phyloP scores from a whole-genome alignment of 78 protist species.

The Blattamonas nauphoetae region DNA sequence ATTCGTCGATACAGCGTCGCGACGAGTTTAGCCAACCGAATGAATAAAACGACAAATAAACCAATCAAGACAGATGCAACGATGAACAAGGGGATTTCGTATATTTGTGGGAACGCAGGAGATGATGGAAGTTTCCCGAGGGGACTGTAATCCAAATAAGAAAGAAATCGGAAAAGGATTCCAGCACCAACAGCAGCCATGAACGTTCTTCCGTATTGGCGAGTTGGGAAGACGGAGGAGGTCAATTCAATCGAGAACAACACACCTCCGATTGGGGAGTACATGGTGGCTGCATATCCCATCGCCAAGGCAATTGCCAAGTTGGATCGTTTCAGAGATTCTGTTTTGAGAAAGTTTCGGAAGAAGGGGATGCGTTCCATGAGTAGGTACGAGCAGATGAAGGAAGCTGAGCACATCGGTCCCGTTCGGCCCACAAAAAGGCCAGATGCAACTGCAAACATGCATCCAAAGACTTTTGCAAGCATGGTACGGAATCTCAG shows the following conservation, averaged over 20 bases:
- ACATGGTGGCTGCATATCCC: neutral
- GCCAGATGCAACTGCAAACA: neutral
- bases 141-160: neutral
- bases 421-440: neutral
- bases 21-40: neutral
- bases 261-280: neutral
- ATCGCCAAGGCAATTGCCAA: neutral
- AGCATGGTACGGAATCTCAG: neutral
- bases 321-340: neutral
- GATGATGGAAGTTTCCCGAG: neutral
- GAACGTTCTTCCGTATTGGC: neutral
- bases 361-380: neutral
- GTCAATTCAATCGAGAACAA: constrained; percentile 2
- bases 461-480: neutral
- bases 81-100: neutral
- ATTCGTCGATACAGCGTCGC: neutral
- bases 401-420: neutral
- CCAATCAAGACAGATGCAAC: neutral
- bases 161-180: neutral
- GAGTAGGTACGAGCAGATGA: neutral
- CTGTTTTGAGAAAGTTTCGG: neutral
- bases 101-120: neutral
- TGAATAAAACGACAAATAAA: neutral
- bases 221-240: neutral
- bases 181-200: neutral